Percentiles rank a stretch among this genome's conserved stretches.
These are phyloP conservation scores for Podospora didyma DNA, from an alignment of 495 filamentous ascomycete species.

Conservation along the genomic window DNA sequence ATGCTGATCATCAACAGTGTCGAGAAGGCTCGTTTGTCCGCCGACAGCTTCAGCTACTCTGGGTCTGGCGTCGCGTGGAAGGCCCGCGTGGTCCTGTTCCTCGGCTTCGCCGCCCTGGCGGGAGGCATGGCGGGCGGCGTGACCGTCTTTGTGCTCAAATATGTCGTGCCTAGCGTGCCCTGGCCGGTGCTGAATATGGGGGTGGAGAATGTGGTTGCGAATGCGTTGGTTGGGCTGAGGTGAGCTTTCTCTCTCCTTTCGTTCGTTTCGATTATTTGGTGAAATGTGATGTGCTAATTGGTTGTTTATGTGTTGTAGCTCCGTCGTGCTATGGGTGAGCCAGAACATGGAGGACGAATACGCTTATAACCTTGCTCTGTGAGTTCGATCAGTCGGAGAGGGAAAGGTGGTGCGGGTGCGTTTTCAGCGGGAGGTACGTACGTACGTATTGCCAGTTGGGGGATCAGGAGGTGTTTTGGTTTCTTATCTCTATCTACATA, in stretches of 20 bases:
- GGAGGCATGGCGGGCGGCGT: slow-evolving; percentile 92
- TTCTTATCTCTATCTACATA: too few relatives aligned
- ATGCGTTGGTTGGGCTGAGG: slow-evolving; percentile 84
- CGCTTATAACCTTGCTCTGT: slow-evolving; percentile 90
- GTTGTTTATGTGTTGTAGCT: slow-evolving; percentile 46
- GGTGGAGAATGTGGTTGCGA: slow-evolving; percentile 85
- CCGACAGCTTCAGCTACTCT: slow-evolving; percentile 82
- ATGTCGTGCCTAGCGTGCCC: slow-evolving; percentile 72
- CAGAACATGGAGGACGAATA: slow-evolving; percentile 99
- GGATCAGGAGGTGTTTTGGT: too few relatives aligned
- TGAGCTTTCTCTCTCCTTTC: slow-evolving; percentile 36
- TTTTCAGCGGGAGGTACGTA: background rate
- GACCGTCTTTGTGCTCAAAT: slow-evolving; percentile 87
- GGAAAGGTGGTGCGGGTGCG: background rate
- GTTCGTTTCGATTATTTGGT: background rate
- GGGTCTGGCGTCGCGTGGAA: slow-evolving; percentile 93
- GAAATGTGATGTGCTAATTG: slow-evolving; percentile 10
- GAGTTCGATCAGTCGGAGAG: too few relatives aligned
- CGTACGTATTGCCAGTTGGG: too few relatives aligned
- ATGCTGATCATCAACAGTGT: slow-evolving; percentile 99
- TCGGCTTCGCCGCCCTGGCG: slow-evolving; percentile 91
- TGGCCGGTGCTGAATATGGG: slow-evolving; percentile 89
- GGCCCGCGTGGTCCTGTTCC: slow-evolving; percentile 88
- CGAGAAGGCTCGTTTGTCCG: slow-evolving; percentile 82
- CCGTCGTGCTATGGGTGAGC: slow-evolving; percentile 88